Evolutionary conservation across 2,329 filamentous ascomycete genomes (phyloP), one percentile per base, ranked within the genome.

Genomic region (Piedraia hortae): DNA sequence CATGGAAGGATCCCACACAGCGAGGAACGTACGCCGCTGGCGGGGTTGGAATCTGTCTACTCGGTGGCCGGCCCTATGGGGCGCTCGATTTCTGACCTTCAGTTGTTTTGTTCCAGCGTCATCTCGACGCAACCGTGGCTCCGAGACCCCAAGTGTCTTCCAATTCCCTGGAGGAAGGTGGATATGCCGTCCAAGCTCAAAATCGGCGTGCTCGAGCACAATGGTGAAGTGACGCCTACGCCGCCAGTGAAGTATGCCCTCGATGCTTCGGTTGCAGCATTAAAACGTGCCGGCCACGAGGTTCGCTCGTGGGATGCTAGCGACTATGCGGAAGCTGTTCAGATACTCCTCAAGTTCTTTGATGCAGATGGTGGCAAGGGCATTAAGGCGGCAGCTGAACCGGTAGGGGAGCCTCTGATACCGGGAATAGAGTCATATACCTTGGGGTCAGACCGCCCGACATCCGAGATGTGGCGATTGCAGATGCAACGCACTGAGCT

Each of bases 21-120:
- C 24, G 40, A 48, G 13, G 50, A 48, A 6, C 32, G 58, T 18
- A 62, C 59, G 1, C 62, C 62, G 5, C 51, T 70, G 40, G 53
- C 58, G 1, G 65, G 65, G 2, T 64, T 71, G 34, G 65, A 71
- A 37, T 59, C 62, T 2, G 58, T 71, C 0, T 48, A 51, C 23
- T 62, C 58, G 10, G 60, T 69, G 15, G 66, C 68, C 30, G 65
- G 66, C 0, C 65, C 65, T 0, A 50, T 72, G 48, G 53, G 57
- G 1, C 48, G 49, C 13, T 56, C 53, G 0, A 41, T 70, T 0
- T 46, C 46, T 4, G 62, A 66, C 27, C 45, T 54, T 7, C 34
- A 37, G 2, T 34, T 54, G 21, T 54, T 45, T 26, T 39, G 43
- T 2, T 44, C 46, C 27, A 41, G 38, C 5, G 39, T 56, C 1